Percentiles rank a stretch among this genome's conserved stretches.
Evolutionary conservation across 169 alveolate species (phyloP).

Genomic region (Perkinsus marinus): DNA sequence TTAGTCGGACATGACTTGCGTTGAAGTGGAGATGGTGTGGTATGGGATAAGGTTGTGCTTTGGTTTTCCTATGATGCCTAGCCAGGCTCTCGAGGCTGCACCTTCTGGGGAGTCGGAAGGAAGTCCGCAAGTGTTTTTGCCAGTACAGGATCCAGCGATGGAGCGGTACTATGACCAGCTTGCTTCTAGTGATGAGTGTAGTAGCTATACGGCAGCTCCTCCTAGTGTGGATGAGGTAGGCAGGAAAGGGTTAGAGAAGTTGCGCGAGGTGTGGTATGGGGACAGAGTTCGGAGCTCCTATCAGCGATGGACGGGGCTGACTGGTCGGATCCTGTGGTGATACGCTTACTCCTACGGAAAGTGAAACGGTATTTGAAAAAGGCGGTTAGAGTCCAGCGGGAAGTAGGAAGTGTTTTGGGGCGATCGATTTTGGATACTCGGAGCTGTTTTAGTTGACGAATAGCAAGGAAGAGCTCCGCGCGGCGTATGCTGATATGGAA

Average conservation of each 20-base stretch:
- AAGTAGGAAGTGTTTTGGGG: no score
- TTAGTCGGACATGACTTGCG: no score
- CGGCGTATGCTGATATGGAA: neutral
- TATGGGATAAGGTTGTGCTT: no score
- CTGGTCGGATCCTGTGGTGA: neutral
- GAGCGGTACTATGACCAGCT: neutral
- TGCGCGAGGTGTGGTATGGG: neutral
- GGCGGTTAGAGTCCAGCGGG: neutral
- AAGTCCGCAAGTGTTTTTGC: neutral
- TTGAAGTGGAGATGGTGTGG: no score
- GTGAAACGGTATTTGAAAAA: neutral
- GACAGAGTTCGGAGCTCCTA: neutral
- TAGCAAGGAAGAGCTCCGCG: neutral
- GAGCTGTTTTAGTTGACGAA: neutral
- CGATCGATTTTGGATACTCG: no score
- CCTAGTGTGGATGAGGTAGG: neutral
- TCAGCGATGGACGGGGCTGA: neutral
- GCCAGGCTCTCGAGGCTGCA: no score
- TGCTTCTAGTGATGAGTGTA: neutral
- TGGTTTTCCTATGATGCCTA: no score
- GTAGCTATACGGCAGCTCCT: no score
- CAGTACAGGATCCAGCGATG: neutral
- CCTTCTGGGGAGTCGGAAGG: neutral
- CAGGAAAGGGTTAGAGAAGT: neutral
- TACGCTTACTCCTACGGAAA: neutral